Evolutionary conservation across 2,329 filamentous ascomycete genomes (phyloP).

Genomic region (Zymoseptoria tritici): DNA sequence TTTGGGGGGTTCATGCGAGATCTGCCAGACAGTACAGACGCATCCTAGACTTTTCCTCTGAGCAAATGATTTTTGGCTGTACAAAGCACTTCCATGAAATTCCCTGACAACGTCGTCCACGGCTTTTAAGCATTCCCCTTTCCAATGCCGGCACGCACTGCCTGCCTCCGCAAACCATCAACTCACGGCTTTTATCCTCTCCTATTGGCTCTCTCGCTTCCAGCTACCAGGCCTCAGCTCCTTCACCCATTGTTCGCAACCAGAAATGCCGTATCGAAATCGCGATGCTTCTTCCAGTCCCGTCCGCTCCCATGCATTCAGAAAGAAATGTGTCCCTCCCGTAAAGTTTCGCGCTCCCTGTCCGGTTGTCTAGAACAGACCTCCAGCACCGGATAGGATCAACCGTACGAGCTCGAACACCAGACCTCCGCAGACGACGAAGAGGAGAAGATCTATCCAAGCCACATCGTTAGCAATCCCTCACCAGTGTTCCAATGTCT

Average conservation of each 20-base stretch:
- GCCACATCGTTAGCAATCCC: constrained; percentile 2
- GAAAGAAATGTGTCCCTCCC: no score
- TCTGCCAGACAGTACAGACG: no score
- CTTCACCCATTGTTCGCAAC: neutral
- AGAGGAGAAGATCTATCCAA: constrained; percentile 49
- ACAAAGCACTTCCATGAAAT: no score
- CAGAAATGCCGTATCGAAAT: neutral
- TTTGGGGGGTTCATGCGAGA: no score
- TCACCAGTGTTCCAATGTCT: no score
- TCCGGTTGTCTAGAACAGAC: constrained; percentile 2
- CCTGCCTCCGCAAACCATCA: neutral
- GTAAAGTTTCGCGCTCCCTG: neutral
- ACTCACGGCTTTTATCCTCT: neutral
- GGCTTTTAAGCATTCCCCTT: no score
- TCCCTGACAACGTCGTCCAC: no score
- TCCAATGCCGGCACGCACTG: no score
- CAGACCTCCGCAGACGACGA: constrained; percentile 55
- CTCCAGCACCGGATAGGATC: constrained; percentile 30
- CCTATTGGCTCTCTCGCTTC: neutral
- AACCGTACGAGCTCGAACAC: constrained; percentile 50
- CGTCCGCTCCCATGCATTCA: neutral
- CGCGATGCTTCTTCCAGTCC: neutral
- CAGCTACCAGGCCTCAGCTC: neutral
- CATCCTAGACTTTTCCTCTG: no score
- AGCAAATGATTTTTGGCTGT: no score